Evolutionary conservation across 148 eudicot species (phyloP).

Genomic region (Beta vulgaris): DNA sequence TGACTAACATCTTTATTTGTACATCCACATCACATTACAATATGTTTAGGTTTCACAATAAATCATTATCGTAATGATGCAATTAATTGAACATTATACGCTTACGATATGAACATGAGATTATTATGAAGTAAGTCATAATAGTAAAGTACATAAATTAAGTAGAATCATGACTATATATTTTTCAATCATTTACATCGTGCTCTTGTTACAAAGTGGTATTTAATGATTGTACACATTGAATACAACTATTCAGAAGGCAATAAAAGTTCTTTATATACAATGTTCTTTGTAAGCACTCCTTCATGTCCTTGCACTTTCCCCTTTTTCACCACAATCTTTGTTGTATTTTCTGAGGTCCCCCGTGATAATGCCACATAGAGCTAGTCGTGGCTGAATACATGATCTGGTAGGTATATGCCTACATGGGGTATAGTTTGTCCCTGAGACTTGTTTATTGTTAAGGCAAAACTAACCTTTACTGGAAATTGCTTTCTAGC

Average conservation of each 20-base stretch:
- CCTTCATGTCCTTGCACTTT: neutral
- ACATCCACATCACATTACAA: no score
- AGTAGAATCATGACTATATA: no score
- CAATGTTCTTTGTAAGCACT: neutral
- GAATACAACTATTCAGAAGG: neutral
- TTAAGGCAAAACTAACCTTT: neutral
- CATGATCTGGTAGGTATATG: neutral
- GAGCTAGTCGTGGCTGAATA: no score
- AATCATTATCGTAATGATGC: no score
- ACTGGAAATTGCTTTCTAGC: neutral
- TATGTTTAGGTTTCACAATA: no score
- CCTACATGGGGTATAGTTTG: neutral
- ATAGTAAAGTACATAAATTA: no score
- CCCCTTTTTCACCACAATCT: neutral
- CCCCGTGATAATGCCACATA: neutral
- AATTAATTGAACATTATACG: no score
- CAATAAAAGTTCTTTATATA: neutral
- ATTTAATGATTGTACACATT: neutral
- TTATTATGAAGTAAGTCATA: no score
- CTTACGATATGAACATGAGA: no score
- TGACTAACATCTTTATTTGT: neutral
- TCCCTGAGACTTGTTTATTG: conserved; percentile 6
- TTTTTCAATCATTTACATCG: neutral
- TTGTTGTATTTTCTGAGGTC: neutral
- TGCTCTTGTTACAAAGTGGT: no score